phyloP scores from a whole-genome alignment of 2,329 filamentous ascomycete species.

The Bisporella sp. region DNA sequence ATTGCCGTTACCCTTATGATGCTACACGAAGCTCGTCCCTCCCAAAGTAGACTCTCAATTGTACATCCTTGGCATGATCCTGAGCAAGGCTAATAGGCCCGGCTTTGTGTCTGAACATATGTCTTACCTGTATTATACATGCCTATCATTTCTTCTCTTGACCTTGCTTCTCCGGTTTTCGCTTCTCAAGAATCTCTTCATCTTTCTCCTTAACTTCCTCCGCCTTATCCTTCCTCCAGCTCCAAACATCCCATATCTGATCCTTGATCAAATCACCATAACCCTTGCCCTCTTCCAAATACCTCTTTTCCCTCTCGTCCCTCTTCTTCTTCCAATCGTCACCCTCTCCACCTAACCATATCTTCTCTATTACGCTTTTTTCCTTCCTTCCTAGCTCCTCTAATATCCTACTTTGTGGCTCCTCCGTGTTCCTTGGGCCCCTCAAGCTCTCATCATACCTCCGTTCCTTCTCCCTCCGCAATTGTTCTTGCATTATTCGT shows the following conservation, averaged over 20 bases:
- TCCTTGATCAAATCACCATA: conserved; percentile 36
- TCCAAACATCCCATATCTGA: conserved; percentile 41
- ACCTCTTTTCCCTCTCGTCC: conserved; percentile 24
- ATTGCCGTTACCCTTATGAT: no score
- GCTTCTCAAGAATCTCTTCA: not conserved
- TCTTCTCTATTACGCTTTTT: conserved; percentile 32
- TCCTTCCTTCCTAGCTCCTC: conserved; percentile 6
- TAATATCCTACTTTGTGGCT: conserved; percentile 3
- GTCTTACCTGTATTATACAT: not conserved
- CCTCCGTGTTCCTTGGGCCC: not conserved
- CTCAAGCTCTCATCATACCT: conserved; percentile 1
- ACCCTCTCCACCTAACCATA: conserved; percentile 54
- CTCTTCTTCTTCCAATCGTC: conserved; percentile 28
- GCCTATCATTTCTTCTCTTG: not conserved
- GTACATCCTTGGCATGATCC: not conserved
- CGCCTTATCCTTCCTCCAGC: conserved; percentile 33
- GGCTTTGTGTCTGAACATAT: not conserved
- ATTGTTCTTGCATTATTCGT: conserved; percentile 15
- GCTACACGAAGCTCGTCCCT: no score
- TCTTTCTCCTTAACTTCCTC: conserved; percentile 18
- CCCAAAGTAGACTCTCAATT: no score
- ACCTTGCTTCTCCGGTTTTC: not conserved
- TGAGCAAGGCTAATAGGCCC: not conserved
- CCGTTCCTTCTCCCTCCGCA: conserved; percentile 18
- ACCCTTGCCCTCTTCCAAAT: conserved; percentile 29